These are phyloP conservation scores for Aspergillus hiratsukae DNA, from an alignment of 2,329 filamentous ascomycete species.

Conservation along the genomic window DNA sequence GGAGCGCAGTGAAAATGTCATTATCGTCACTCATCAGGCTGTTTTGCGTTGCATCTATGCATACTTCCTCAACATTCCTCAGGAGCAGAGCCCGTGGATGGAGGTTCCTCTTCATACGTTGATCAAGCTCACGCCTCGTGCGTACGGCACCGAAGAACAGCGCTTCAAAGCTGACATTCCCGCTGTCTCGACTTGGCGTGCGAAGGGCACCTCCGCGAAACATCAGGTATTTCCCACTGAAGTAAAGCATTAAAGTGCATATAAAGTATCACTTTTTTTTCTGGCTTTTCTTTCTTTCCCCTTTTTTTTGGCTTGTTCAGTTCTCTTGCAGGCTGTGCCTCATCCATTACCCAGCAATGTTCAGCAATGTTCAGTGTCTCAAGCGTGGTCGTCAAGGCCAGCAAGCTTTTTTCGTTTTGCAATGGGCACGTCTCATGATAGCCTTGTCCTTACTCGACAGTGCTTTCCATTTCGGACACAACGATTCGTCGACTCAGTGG, in stretches of 20 bases:
- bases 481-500: background rate
- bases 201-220: slow-evolving; percentile 87
- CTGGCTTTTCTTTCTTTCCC: background rate
- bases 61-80: slow-evolving; percentile 97
- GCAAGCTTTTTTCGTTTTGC: background rate
- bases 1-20: slow-evolving; percentile 90
- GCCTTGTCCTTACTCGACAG: background rate
- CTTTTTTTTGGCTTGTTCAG: background rate
- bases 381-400: background rate
- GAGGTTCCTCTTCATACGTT: slow-evolving; percentile 93
- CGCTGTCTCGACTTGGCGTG: slow-evolving; percentile 92
- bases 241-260: slow-evolving; percentile 8
- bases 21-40: slow-evolving; percentile 97
- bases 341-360: background rate
- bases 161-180: slow-evolving; percentile 86
- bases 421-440: background rate
- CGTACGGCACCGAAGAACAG: slow-evolving; percentile 89
- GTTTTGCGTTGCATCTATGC: slow-evolving; percentile 96
- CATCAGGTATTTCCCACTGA: slow-evolving; percentile 55
- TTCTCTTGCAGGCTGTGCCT: slow-evolving; percentile 10
- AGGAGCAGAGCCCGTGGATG: slow-evolving; percentile 95
- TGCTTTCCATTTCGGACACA: background rate
- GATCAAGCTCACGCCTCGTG: slow-evolving; percentile 91
- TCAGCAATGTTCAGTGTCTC: background rate
- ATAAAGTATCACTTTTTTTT: background rate